Conservation (phyloP, 2,329 filamentous ascomycete genomes). For the Sporothrix sp. region DNA sequence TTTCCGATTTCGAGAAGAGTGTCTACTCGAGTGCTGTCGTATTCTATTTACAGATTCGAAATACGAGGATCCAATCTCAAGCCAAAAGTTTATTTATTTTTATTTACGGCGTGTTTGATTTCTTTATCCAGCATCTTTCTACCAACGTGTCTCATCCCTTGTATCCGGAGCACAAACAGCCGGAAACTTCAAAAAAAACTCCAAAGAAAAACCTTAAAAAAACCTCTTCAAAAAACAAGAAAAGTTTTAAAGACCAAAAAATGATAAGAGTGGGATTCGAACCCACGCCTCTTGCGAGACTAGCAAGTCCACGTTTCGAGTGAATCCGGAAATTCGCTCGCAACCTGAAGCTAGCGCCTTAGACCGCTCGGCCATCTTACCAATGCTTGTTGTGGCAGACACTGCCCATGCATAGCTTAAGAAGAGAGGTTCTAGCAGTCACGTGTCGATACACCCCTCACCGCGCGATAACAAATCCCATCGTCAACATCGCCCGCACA, state of each 20-base stretch:
- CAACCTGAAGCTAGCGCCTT: conserved; percentile 12
- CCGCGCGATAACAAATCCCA: neutral
- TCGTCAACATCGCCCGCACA: too few species aligned
- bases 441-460: neutral
- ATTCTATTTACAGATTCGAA: too few species aligned
- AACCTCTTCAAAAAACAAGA: neutral
- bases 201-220: neutral
- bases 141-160: too few species aligned
- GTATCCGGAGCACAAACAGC: neutral
- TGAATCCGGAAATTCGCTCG: conserved; percentile 1
- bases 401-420: neutral
- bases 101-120: too few species aligned
- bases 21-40: too few species aligned
- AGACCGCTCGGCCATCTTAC: conserved; percentile 14
- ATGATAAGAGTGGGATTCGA: conserved; percentile 15
- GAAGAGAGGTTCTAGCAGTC: too few species aligned
- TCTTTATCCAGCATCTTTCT: too few species aligned
- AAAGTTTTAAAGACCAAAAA: too few species aligned
- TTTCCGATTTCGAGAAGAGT: too few species aligned
- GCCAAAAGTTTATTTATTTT: too few species aligned
- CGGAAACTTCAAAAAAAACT: neutral
- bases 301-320: conserved; percentile 9
- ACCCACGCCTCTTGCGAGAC: conserved; percentile 13
- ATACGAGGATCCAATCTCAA: too few species aligned
- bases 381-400: neutral